A percentile compares a stretch with the other conserved stretches of the same genome.
These are phyloP conservation scores for Aspergillus sergii DNA, from an alignment of 2,329 filamentous ascomycete species.

Conservation along the genomic window DNA sequence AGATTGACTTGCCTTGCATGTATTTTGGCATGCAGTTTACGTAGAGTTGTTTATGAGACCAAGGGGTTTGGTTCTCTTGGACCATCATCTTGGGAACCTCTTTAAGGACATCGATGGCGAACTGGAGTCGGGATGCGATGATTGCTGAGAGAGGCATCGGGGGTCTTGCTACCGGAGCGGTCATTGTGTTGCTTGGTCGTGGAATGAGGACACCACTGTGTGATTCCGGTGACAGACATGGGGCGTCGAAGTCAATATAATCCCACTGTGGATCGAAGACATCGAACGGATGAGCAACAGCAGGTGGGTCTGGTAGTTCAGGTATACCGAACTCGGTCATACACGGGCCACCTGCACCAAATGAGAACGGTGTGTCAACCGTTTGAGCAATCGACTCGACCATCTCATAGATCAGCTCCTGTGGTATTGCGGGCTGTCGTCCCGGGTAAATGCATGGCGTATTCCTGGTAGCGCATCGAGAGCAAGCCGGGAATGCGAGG, in stretches of 20 bases:
- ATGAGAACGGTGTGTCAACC: neutral
- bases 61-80: constrained; percentile 53
- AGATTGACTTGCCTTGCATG: constrained; percentile 49
- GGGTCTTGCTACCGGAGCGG: constrained; percentile 8
- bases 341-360: neutral
- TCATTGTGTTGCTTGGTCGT: neutral
- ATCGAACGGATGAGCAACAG: neutral
- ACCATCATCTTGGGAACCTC: constrained; percentile 51
- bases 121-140: constrained; percentile 28
- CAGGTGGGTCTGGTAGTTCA: neutral
- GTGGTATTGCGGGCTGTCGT: constrained; percentile 15
- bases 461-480: constrained; percentile 54
- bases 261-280: neutral
- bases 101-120: constrained; percentile 51
- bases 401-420: neutral
- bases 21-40: constrained; percentile 53
- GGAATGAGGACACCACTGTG: neutral
- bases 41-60: constrained; percentile 58
- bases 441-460: constrained; percentile 53
- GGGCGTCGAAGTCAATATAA: neutral
- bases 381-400: neutral
- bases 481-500: constrained; percentile 54
- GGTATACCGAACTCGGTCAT: neutral
- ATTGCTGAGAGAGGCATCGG: constrained; percentile 21
- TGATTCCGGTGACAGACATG: neutral